phyloP scores from a whole-genome alignment of 1,139 yeast species.

The Kurtzmaniella quercitrusa region DNA sequence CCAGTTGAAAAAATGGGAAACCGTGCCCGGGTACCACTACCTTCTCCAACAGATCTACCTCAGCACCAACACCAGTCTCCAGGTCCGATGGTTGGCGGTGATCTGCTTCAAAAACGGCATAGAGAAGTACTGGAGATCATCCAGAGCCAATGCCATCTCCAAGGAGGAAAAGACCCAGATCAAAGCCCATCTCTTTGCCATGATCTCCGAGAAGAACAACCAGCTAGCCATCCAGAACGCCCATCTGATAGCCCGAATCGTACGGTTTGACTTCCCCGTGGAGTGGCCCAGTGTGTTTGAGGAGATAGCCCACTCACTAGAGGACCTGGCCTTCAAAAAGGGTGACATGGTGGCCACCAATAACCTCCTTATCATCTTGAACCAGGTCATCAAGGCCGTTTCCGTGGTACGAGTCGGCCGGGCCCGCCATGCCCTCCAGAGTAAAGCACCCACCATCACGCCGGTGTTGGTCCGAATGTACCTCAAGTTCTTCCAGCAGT shows the following conservation, averaged over 20 bases:
- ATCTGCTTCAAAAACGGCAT: conserved; percentile 86
- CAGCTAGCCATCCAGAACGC: conserved; percentile 81
- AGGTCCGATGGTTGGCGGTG: conserved; percentile 79
- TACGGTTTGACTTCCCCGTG: conserved; percentile 77
- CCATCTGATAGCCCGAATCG: conserved; percentile 71
- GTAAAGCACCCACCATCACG: conserved; percentile 59
- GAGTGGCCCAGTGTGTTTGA: conserved; percentile 84
- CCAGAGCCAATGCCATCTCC: conserved; percentile 52
- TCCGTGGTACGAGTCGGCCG: conserved; percentile 79
- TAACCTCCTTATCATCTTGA: conserved; percentile 62
- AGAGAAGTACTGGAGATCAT: conserved; percentile 77
- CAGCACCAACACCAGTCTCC: conserved; percentile 55
- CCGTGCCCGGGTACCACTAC: conserved; percentile 54
- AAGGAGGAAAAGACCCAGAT: conserved; percentile 70
- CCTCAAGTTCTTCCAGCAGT: conserved; percentile 51
- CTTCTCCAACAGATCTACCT: conserved; percentile 59
- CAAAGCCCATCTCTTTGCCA: conserved; percentile 51
- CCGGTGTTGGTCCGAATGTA: conserved; percentile 60
- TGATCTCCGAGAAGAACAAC: conserved; percentile 65
- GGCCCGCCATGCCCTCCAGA: conserved; percentile 73
- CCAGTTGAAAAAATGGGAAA: conserved; percentile 67
- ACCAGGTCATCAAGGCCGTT: conserved; percentile 72
- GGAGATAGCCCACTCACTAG: conserved; percentile 39
- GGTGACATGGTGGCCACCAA: conserved; percentile 51
- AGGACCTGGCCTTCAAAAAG: conserved; percentile 42